A percentile compares a stretch with the other conserved stretches of the same genome.
These are phyloP conservation scores for Curvularia sp. DNA, from an alignment of 2,329 filamentous ascomycete species.

Conservation along the genomic window DNA sequence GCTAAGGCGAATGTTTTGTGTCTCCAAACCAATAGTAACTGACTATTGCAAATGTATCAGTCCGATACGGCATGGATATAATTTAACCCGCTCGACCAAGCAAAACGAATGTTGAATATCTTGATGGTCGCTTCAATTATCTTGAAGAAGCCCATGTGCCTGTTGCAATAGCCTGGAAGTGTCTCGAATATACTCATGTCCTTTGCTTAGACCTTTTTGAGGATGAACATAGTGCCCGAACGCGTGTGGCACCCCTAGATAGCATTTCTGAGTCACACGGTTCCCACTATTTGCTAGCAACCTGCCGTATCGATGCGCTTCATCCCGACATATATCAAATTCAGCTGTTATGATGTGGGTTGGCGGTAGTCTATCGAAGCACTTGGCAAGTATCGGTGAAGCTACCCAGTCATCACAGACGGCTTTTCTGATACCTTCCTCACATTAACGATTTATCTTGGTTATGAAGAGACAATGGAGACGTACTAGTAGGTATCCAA, in stretches of 20 bases:
- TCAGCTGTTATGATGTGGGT: slow-evolving; percentile 26
- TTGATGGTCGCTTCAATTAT: neutral
- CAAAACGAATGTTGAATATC: neutral
- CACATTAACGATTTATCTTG: neutral
- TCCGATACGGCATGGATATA: too few relatives aligned
- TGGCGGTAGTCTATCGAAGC: slow-evolving; percentile 19
- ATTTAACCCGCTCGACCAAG: too few relatives aligned
- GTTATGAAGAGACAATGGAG: neutral
- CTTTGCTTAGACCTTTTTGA: slow-evolving; percentile 20
- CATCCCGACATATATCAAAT: slow-evolving; percentile 25
- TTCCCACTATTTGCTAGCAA: slow-evolving; percentile 17
- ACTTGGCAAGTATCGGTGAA: slow-evolving; percentile 21
- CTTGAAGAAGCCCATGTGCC: neutral
- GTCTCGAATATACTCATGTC: slow-evolving; percentile 24
- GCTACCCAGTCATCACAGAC: slow-evolving; percentile 23
- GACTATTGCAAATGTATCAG: too few relatives aligned
- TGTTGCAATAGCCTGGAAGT: slow-evolving; percentile 17
- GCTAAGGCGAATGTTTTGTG: too few relatives aligned
- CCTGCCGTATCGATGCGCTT: slow-evolving; percentile 22
- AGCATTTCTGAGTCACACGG: slow-evolving; percentile 19
- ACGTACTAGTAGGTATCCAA: slow-evolving; percentile 7
- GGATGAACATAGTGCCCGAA: slow-evolving; percentile 24
- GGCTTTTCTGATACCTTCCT: slow-evolving; percentile 9
- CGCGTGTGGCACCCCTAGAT: slow-evolving; percentile 21
- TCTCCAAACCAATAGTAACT: too few relatives aligned